Base-by-base conservation (phyloP, 306 rosid genomes). In the Cucumis hystrix region DNA sequence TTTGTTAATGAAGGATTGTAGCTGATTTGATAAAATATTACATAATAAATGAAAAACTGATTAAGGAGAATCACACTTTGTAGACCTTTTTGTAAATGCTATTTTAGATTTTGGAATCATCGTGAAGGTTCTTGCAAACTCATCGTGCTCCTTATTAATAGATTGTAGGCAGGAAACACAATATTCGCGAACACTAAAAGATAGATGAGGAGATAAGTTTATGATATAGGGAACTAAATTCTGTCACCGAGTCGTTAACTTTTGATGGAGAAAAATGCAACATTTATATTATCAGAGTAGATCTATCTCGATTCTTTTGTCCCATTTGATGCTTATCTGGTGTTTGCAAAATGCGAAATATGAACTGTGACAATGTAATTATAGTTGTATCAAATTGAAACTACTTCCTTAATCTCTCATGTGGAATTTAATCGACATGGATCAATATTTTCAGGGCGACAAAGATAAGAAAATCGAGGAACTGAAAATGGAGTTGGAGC, bases 401-500 rank as follows among this genome's bases (percentile, higher is more conserved):
- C 25, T 52, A 10, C 45, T 73, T 72, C 16, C 15, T 47, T 54
- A 43, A 41, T 2, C 45, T 69, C 20, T 17, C 14, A 25, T 70
- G 75, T 23, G 4, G 15, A 28, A 72, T 9, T 74, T 49, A 59
- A 77, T 62, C n/a, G 17, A 8, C 39, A 17, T 80, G 0, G 49
- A 6, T 80, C 1, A 33, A 6, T 80, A 12, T 64, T 75, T 84
- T 85, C 75, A 91, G 97, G 96, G 89, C 16, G 95, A 90, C 62
- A 94, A 92, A 84, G 96, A 92, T 79, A 86, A 82, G 84, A 94
- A 90, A 81, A 94, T 94, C 77, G 91, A 90, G 52, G 97, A 94
- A 70, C 96, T 94, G 57, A 86, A 86, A 5, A 67, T 61, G 91
- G 98, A 94, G 88, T 81, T 94, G 84, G 89, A 94, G 83, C 91